A percentile compares a stretch with the other conserved stretches of the same genome.
Evolutionary conservation across 441 rosid species (phyloP).

Genomic region (Populus hybrid): DNA sequence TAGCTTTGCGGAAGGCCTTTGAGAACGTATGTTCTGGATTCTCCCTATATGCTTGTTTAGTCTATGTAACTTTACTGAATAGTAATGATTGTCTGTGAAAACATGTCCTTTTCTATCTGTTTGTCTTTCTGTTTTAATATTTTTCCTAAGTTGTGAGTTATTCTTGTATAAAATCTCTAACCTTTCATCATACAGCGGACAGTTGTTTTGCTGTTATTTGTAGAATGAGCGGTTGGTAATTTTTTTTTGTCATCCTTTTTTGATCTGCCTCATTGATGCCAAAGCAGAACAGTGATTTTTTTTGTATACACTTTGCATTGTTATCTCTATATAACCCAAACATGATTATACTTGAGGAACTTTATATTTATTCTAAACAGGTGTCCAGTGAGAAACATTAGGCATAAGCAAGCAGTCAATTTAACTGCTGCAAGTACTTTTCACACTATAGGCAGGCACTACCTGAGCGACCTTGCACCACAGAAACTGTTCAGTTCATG

Average conservation of each 20-base stretch:
- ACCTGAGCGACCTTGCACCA: not conserved
- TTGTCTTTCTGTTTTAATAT: not conserved
- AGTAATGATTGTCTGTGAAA: not conserved
- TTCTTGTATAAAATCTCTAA: not conserved
- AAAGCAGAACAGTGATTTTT: not conserved
- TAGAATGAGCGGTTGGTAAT: not conserved
- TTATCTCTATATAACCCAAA: not conserved
- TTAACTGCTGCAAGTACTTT: not conserved
- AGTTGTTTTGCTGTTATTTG: not conserved
- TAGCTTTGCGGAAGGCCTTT: constrained; percentile 56
- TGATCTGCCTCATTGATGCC: not conserved
- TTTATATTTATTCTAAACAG: not conserved
- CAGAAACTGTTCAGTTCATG: not conserved
- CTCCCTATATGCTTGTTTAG: not conserved
- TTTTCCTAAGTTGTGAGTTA: not conserved
- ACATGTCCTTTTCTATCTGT: not conserved
- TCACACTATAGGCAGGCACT: not conserved
- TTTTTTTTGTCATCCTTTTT: not conserved
- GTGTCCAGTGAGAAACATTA: not conserved
- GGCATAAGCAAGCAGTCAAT: not conserved
- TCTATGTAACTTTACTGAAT: not conserved
- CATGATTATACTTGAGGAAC: not conserved
- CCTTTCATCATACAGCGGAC: not conserved
- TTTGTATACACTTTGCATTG: not conserved
- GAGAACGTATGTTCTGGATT: constrained; percentile 59